These are phyloP conservation scores for Eimeria zaria DNA, from an alignment of 169 alveolate genomes.

Conservation along the genomic window DNA sequence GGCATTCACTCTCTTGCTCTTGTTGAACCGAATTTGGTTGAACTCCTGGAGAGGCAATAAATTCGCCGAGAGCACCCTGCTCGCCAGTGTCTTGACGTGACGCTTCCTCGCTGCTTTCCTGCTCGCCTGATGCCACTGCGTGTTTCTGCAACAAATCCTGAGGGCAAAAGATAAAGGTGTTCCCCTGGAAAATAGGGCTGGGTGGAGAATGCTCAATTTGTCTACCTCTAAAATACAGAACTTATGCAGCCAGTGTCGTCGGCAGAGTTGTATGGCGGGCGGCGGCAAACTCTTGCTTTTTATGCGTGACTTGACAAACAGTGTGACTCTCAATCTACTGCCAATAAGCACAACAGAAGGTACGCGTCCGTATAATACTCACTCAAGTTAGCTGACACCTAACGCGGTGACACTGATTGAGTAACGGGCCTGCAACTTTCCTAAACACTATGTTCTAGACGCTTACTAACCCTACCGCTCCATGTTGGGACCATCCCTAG, in stretches of 20 bases:
- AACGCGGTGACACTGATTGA: not conserved
- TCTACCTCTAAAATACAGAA: not conserved
- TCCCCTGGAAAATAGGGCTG: not conserved
- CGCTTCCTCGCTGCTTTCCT: not conserved
- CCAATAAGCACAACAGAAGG: not conserved
- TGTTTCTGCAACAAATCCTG: not conserved
- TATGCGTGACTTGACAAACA: not conserved
- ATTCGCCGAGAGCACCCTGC: not conserved
- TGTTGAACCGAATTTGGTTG: not conserved
- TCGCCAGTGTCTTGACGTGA: not conserved
- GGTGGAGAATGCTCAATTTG: not conserved
- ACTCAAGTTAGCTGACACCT: not conserved
- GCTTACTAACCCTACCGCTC: not conserved
- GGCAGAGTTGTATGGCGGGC: not conserved
- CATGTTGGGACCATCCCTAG: not conserved
- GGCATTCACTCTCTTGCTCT: not conserved
- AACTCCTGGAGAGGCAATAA: not conserved
- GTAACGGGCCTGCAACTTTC: not conserved
- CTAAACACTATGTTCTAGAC: not conserved
- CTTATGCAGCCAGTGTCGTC: not conserved
- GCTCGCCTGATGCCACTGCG: not conserved
- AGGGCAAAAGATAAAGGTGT: not conserved
- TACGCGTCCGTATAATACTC: not conserved
- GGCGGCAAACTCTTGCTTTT: not conserved
- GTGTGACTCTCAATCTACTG: not conserved